A percentile compares a stretch with the other conserved stretches of the same genome.
These are phyloP conservation scores for Trichocomaceae sp. DNA, from an alignment of 2,329 filamentous ascomycete genomes.

Conservation along the genomic window DNA sequence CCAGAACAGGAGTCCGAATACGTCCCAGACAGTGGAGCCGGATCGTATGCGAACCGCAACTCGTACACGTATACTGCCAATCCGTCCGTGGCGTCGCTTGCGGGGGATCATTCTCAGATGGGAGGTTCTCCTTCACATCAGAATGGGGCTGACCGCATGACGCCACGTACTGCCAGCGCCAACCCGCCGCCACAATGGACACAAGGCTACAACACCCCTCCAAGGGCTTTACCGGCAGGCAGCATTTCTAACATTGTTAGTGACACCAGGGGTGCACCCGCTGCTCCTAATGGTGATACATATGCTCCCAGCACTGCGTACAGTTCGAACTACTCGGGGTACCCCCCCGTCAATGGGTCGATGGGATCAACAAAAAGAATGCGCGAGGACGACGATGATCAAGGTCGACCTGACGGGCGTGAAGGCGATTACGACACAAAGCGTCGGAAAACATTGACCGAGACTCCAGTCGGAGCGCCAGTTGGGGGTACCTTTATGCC, in stretches of 20 bases:
- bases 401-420: conserved; percentile 56
- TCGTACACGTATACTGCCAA: conserved; percentile 71
- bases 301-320: conserved; percentile 63
- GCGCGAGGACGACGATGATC: conserved; percentile 62
- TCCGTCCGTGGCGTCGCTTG: conserved; percentile 58
- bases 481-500: conserved; percentile 32
- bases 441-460: conserved; percentile 70
- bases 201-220: conserved; percentile 71
- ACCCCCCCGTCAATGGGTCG: conserved; percentile 58
- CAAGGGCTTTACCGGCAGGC: conserved; percentile 63
- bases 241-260: conserved; percentile 87
- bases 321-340: conserved; percentile 55
- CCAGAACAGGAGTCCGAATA: conserved; percentile 70
- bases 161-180: conserved; percentile 65
- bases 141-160: conserved; percentile 74
- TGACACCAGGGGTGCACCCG: conserved; percentile 60
- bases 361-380: conserved; percentile 53
- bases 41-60: conserved; percentile 64
- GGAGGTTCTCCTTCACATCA: conserved; percentile 73
- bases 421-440: conserved; percentile 60
- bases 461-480: conserved; percentile 46
- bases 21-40: conserved; percentile 68
- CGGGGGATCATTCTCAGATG: conserved; percentile 69
- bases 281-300: conserved; percentile 56
- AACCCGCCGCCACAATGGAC: conserved; percentile 68